phyloP scores from a whole-genome alignment of 306 rosid species.

The Fragaria vesca region DNA sequence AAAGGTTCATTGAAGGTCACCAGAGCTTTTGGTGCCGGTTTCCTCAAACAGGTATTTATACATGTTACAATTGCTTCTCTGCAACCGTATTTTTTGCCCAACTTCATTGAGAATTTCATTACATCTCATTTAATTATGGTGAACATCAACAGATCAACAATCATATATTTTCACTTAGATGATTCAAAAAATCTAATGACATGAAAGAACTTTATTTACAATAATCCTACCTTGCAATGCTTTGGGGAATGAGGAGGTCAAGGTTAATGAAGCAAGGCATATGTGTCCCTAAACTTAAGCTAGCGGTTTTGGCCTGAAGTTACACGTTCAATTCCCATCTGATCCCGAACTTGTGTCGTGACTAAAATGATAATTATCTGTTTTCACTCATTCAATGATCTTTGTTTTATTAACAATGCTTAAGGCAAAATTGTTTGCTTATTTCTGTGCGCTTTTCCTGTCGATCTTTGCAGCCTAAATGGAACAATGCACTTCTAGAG shows the following conservation, averaged over 20 bases:
- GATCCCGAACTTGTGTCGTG: too few species aligned
- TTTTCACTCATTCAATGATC: background rate
- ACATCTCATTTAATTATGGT: background rate
- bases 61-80: background rate
- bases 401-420: background rate
- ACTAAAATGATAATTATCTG: too few species aligned
- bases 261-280: background rate
- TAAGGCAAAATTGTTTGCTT: background rate
- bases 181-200: background rate
- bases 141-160: background rate
- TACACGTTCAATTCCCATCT: background rate
- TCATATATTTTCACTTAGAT: background rate
- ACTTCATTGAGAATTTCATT: background rate
- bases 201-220: background rate
- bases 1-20: slow-evolving; percentile 97
- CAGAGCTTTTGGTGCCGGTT: slow-evolving; percentile 96
- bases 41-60: slow-evolving; percentile 81
- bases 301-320: background rate
- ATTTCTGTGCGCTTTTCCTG: background rate
- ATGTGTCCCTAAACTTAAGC: background rate
- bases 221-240: background rate
- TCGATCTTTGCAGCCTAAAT: slow-evolving; percentile 75
- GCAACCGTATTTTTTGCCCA: background rate
- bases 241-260: background rate
- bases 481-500: slow-evolving; percentile 94